phyloP scores from a whole-genome alignment of 208 protist genomes.

The Leishmania lainsoni region DNA sequence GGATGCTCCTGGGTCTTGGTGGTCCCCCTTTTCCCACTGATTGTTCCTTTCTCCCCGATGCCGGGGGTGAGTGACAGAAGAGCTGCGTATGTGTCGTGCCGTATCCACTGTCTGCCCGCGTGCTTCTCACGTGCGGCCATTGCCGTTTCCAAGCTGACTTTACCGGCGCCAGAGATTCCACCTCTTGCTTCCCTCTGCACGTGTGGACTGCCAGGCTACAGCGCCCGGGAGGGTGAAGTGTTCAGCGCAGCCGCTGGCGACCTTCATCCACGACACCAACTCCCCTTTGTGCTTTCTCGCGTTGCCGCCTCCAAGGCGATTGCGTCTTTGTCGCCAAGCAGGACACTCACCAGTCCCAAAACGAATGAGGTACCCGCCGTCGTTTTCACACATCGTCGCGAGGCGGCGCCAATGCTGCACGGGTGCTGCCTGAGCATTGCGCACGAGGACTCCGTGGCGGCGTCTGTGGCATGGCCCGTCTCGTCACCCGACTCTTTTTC shows the following conservation, averaged over 20 bases:
- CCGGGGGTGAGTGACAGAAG: background rate
- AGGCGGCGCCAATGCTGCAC: constrained; percentile 25
- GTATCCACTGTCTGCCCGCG: background rate
- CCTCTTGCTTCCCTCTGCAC: constrained; percentile 4
- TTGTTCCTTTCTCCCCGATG: background rate
- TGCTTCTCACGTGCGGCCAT: constrained; percentile 4
- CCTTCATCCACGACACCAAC: constrained; percentile 45
- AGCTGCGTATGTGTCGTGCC: constrained; percentile 8
- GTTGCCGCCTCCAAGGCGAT: constrained; percentile 58
- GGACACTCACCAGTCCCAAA: background rate
- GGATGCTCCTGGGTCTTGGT: background rate
- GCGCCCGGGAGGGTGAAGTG: background rate
- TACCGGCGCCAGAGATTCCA: constrained; percentile 1
- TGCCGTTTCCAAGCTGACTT: constrained; percentile 12
- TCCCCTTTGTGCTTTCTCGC: constrained; percentile 66
- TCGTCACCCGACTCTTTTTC: background rate
- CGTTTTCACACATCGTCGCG: constrained; percentile 37
- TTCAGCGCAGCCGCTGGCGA: constrained; percentile 1
- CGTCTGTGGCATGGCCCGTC: constrained; percentile 44
- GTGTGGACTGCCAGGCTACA: constrained; percentile 4
- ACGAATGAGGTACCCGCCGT: background rate
- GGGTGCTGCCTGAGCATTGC: constrained; percentile 46
- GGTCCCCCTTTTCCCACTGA: background rate
- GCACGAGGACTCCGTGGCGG: constrained; percentile 54
- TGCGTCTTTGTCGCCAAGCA: background rate